phyloP scores from a whole-genome alignment of 768 basidiomycete species.

The Dacryopinax primogenitus region DNA sequence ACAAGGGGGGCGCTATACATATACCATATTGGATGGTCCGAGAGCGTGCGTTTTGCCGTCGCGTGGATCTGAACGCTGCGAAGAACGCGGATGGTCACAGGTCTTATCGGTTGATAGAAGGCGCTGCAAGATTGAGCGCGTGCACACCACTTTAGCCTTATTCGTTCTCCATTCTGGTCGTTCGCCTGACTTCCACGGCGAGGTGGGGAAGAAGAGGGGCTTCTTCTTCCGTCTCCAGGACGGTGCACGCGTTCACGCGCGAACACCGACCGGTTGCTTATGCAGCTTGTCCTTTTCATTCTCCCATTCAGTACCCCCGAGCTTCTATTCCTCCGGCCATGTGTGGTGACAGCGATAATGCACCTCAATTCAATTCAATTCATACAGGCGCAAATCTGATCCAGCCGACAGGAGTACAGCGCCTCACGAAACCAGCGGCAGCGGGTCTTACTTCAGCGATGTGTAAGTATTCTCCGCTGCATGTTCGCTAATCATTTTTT shows the following conservation, averaged over 20 bases:
- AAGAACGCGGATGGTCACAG: not conserved
- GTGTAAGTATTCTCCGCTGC: not conserved
- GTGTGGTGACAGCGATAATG: too few relatives aligned
- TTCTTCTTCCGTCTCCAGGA: not conserved
- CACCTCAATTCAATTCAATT: not conserved
- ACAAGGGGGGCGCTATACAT: not conserved
- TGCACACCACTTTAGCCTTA: not conserved
- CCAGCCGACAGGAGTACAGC: not conserved
- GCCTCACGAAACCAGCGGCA: not conserved
- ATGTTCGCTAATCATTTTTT: not conserved
- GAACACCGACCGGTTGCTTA: too few relatives aligned
- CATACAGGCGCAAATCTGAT: not conserved
- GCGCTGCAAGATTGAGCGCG: not conserved
- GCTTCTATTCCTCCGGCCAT: too few relatives aligned
- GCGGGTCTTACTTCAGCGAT: not conserved
- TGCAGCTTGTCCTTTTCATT: too few relatives aligned
- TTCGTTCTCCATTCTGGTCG: constrained; percentile 3
- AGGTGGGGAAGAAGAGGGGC: too few relatives aligned
- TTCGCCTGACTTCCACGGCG: not conserved
- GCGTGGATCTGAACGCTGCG: not conserved
- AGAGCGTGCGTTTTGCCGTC: not conserved
- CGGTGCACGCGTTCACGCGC: too few relatives aligned
- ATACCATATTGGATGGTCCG: constrained; percentile 1
- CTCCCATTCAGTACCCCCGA: too few relatives aligned
- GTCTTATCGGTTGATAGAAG: constrained; percentile 7